A percentile compares a stretch with the other conserved stretches of the same genome.
phyloP scores from a whole-genome alignment of 176 grass and related monocot species.

The Carex cristatella region DNA sequence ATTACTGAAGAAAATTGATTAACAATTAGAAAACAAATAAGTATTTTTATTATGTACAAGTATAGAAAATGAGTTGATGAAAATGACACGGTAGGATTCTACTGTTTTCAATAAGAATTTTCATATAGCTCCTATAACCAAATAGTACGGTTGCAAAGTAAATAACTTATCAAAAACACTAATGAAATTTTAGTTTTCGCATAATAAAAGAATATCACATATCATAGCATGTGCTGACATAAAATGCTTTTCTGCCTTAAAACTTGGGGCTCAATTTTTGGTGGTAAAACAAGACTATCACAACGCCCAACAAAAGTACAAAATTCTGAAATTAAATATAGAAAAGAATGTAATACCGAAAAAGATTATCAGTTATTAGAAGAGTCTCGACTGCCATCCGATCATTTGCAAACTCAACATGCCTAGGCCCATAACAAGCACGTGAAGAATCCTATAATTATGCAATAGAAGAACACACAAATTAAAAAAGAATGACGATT shows the following conservation, averaged over 20 bases:
- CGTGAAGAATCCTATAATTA: constrained; percentile 73
- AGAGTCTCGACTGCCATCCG: constrained; percentile 69
- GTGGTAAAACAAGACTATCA: not conserved
- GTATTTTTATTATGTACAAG: not conserved
- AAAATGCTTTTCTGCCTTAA: not conserved
- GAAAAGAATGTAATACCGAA: constrained; percentile 44
- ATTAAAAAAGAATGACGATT: constrained; percentile 15
- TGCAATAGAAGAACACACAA: constrained; percentile 2
- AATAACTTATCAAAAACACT: not conserved
- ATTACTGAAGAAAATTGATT: constrained; percentile 35
- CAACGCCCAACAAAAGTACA: no score
- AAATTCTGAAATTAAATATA: constrained; percentile 8
- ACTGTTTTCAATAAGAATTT: not conserved
- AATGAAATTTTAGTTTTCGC: not conserved
- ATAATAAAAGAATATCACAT: not conserved
- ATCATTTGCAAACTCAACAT: constrained; percentile 83
- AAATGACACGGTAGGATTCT: not conserved
- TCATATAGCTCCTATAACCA: not conserved
- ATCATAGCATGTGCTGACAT: not conserved
- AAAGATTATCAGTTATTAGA: constrained; percentile 88
- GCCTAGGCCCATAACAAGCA: constrained; percentile 91
- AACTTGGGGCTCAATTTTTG: not conserved
- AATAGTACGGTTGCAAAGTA: not conserved
- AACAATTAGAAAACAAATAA: not conserved
- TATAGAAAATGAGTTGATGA: not conserved